Conservation (phyloP, 1,139 yeast genomes). For the Saccharomycopsis hybrid region DNA sequence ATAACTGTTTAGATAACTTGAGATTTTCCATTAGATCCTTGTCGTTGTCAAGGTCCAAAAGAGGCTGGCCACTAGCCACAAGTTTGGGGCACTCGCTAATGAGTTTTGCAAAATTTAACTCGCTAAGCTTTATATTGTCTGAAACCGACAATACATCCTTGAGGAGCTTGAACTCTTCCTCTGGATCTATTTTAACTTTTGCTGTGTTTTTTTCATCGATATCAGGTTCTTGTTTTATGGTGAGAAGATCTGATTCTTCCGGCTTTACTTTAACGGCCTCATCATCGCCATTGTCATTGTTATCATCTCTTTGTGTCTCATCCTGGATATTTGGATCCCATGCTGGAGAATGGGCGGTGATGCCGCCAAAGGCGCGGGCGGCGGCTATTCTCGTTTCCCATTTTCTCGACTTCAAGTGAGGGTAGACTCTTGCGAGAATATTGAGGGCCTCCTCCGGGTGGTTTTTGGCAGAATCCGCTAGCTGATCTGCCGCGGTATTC, state of each 20-base stretch:
- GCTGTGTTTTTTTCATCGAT: slow-evolving; percentile 21
- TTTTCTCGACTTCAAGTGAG: slow-evolving; percentile 71
- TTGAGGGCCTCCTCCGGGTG: slow-evolving; percentile 92
- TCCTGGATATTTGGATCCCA: slow-evolving; percentile 75
- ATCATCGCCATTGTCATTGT: slow-evolving; percentile 33
- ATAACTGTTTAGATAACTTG: slow-evolving; percentile 33
- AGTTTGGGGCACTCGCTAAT: slow-evolving; percentile 19
- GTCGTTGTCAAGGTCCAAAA: slow-evolving; percentile 16
- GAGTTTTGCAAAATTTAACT: slow-evolving; percentile 31
- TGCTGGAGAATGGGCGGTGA: slow-evolving; percentile 64
- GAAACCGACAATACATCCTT: slow-evolving; percentile 10
- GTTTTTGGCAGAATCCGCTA: slow-evolving; percentile 86
- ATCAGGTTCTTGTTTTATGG: slow-evolving; percentile 22
- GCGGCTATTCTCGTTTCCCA: slow-evolving; percentile 98
- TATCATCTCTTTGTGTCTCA: too few species aligned
- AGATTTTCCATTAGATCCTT: slow-evolving; percentile 28
- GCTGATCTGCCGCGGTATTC: slow-evolving; percentile 95
- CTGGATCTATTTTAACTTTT: slow-evolving; percentile 16
- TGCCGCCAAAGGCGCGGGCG: slow-evolving; percentile 92
- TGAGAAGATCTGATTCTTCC: too few species aligned
- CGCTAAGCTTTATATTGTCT: slow-evolving; percentile 24
- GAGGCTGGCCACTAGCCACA: slow-evolving; percentile 20
- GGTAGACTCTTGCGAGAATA: slow-evolving; percentile 82
- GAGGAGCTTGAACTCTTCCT: slow-evolving; percentile 14
- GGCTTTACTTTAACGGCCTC: too few species aligned